A percentile compares a stretch with the other conserved stretches of the same genome.
phyloP scores from a whole-genome alignment of 2,329 filamentous ascomycete genomes.

The Fusarium luffae region DNA sequence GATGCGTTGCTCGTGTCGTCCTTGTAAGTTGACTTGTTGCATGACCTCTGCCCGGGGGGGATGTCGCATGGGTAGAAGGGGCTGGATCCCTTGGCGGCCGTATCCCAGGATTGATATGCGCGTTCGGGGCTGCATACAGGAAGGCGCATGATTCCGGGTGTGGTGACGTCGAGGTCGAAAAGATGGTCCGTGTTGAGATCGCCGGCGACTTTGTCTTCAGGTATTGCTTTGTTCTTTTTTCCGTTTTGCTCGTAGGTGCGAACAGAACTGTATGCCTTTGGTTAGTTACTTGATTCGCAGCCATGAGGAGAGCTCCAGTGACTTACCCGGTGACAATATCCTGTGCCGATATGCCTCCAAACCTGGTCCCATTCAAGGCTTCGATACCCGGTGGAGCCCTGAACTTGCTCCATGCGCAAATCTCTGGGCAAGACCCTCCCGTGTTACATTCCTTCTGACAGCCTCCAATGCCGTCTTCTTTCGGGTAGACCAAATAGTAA shows the following conservation, averaged over 20 bases:
- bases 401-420: background rate
- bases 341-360: background rate
- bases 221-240: background rate
- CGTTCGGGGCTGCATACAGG: background rate
- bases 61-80: background rate
- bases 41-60: background rate
- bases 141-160: background rate
- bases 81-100: background rate
- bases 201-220: too few relatives aligned
- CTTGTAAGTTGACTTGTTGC: background rate
- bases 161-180: background rate
- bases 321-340: background rate
- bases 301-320: too few relatives aligned
- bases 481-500: constrained; percentile 1
- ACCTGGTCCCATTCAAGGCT: background rate
- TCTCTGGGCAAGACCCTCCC: accelerated
- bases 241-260: background rate
- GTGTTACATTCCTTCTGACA: too few relatives aligned
- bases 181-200: background rate
- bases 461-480: too few relatives aligned
- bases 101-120: background rate
- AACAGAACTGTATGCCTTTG: background rate
- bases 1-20: background rate
- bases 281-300: too few relatives aligned
- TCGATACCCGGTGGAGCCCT: background rate